Evolutionary conservation across 306 rosid genomes (phyloP).

Genomic region (Dalbergia cultrata): DNA sequence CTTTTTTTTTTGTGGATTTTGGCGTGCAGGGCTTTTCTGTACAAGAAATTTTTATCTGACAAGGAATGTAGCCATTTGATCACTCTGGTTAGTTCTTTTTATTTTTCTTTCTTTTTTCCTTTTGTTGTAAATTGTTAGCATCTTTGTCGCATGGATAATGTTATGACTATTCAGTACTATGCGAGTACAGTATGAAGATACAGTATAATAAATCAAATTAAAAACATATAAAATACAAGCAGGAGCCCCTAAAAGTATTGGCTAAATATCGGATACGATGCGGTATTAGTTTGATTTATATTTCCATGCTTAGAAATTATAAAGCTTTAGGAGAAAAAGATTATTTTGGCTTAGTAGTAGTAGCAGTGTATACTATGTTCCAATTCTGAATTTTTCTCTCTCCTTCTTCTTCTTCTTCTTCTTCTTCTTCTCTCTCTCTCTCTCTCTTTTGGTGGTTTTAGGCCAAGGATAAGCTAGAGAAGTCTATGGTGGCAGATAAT

Average conservation of each 20-base stretch:
- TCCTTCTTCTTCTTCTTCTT: too few species aligned
- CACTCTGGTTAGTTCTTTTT: constrained; percentile 58
- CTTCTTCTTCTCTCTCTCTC: too few species aligned
- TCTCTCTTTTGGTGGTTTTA: constrained; percentile 32
- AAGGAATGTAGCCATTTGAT: constrained; percentile 89
- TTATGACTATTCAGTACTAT: too few species aligned
- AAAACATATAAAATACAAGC: too few species aligned
- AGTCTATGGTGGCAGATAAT: constrained; percentile 92
- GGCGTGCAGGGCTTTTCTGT: constrained; percentile 82
- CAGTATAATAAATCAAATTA: too few species aligned
- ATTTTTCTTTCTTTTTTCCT: not conserved
- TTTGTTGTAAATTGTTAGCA: not conserved
- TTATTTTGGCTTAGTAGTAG: not conserved
- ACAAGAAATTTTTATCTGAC: constrained; percentile 73
- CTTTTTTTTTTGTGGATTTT: constrained; percentile 9
- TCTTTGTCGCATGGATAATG: not conserved
- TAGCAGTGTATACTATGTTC: not conserved
- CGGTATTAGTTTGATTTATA: constrained; percentile 7
- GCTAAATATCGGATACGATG: too few species aligned
- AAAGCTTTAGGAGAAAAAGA: not conserved
- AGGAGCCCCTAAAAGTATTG: too few species aligned
- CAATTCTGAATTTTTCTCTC: constrained; percentile 41
- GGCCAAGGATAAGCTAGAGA: constrained; percentile 87
- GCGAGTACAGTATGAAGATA: too few species aligned
- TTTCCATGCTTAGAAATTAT: not conserved